A percentile compares a stretch with the other conserved stretches of the same genome.
These are phyloP conservation scores for Climacium dendroides DNA, from an alignment of 225 moss, liverwort and hornwort species.

Conservation along the genomic window DNA sequence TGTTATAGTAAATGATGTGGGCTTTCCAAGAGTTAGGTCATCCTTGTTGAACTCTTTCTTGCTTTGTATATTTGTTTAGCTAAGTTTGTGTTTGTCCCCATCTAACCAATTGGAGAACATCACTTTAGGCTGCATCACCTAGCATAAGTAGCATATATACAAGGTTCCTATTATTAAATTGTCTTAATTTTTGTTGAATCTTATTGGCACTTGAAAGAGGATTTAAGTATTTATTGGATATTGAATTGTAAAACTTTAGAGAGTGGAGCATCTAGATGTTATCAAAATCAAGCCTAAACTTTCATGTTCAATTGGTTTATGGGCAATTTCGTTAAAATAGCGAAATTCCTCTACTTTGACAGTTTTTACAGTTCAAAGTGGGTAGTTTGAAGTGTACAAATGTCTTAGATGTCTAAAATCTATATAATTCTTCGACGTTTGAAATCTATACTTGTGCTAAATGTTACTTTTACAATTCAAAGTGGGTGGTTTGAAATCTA, in stretches of 20 bases:
- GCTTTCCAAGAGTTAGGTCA: neutral
- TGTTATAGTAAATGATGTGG: neutral
- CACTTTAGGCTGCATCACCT: neutral
- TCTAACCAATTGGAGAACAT: neutral
- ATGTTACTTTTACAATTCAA: too few species aligned
- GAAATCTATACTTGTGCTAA: too few species aligned
- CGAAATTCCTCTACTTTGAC: too few species aligned
- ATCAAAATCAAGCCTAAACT: neutral
- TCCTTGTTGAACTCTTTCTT: neutral
- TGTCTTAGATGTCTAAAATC: too few species aligned
- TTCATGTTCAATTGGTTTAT: neutral
- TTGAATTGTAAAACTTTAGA: neutral
- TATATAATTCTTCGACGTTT: too few species aligned
- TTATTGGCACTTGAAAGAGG: neutral
- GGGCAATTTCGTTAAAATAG: too few species aligned
- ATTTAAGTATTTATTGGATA: neutral
- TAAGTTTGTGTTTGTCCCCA: neutral
- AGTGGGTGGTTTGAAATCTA: too few species aligned
- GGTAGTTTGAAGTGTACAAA: too few species aligned
- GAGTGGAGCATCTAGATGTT: neutral
- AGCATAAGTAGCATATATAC: neutral
- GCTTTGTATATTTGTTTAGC: neutral
- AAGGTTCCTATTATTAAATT: neutral
- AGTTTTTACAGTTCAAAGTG: too few species aligned
- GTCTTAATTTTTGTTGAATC: too few species aligned